Conservation (phyloP, 106 monocot species). For the Allium sativum region DNA sequence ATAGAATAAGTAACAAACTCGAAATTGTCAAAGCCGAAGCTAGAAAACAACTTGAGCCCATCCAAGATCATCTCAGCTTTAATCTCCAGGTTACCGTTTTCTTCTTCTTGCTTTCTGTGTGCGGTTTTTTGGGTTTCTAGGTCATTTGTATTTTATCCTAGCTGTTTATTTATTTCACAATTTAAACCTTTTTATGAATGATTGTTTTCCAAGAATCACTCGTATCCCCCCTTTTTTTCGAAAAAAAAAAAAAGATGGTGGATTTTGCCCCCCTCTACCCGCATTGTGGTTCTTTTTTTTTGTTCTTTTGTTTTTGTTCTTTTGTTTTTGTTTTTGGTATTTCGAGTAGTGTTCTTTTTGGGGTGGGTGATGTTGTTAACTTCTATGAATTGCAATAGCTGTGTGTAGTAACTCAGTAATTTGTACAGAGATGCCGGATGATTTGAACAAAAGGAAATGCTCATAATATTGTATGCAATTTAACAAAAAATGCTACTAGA, state of each 20-base stretch:
- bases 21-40: constrained; percentile 49
- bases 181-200: background rate
- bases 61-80: constrained; percentile 74
- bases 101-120: background rate
- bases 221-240: background rate
- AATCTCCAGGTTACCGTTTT: constrained; percentile 34
- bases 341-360: no score
- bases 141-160: background rate
- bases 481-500: no score
- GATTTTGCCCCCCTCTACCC: no score
- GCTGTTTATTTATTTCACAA: background rate
- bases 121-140: background rate
- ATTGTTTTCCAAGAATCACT: background rate
- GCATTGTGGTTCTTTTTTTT: no score
- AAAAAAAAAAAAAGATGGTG: background rate
- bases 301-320: no score
- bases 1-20: constrained; percentile 43
- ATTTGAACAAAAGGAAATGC: no score
- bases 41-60: constrained; percentile 35
- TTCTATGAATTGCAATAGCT: no score
- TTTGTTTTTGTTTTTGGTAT: no score
- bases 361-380: no score
- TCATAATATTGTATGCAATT: no score
- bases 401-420: no score
- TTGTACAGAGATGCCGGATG: no score